phyloP scores from a whole-genome alignment of 2,329 filamentous ascomycete genomes.

The Exophiala viscosa region DNA sequence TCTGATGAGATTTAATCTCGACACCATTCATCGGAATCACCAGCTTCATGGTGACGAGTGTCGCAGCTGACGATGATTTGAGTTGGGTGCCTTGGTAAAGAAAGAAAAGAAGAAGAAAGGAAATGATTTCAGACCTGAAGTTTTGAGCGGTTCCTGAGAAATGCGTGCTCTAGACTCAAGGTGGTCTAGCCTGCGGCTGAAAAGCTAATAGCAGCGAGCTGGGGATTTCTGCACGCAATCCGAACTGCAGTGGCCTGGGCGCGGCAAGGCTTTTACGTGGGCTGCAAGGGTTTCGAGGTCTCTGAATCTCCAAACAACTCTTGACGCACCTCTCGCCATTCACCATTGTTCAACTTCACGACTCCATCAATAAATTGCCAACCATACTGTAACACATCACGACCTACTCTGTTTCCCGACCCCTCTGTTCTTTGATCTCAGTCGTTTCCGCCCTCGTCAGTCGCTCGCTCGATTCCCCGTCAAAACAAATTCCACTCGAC shows the following conservation, averaged over 20 bases:
- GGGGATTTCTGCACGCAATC: background rate
- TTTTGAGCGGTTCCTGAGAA: constrained; percentile 3
- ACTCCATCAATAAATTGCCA: background rate
- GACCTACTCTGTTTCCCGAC: background rate
- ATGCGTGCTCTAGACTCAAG: constrained; percentile 1
- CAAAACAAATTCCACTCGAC: background rate
- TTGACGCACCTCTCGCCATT: background rate
- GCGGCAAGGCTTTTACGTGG: background rate
- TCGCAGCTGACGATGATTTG: constrained; percentile 68
- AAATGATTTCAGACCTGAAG: background rate
- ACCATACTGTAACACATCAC: background rate
- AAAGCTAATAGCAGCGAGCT: constrained; percentile 5
- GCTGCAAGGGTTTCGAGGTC: background rate
- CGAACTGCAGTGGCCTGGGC: background rate
- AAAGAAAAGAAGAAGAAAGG: constrained; percentile 40
- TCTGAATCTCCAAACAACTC: background rate
- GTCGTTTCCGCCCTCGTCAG: background rate
- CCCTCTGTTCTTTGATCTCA: background rate
- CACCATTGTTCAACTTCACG: background rate
- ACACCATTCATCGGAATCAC: constrained; percentile 67
- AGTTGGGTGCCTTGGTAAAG: constrained; percentile 64
- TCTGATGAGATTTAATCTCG: constrained; percentile 54
- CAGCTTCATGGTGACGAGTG: constrained; percentile 53
- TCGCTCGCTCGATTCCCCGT: background rate
- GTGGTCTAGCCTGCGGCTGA: background rate